Evolutionary conservation across 768 basidiomycete genomes (phyloP).

Genomic region (Phallus indusiatus): DNA sequence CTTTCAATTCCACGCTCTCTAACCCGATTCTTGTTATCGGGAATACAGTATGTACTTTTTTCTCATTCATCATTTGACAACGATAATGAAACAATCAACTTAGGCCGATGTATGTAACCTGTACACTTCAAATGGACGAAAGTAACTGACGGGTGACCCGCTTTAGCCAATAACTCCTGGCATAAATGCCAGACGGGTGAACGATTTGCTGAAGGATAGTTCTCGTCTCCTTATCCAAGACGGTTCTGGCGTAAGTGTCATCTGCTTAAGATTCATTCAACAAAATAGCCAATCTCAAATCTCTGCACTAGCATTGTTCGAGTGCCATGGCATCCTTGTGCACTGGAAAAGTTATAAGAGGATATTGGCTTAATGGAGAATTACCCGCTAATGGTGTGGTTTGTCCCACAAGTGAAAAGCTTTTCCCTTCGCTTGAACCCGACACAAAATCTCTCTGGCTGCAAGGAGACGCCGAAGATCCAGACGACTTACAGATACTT

Average conservation of each 20-base stretch:
- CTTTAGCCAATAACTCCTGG: slow-evolving; percentile 23
- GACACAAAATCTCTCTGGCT: background rate
- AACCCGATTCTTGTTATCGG: slow-evolving; percentile 13
- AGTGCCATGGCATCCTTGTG: slow-evolving; percentile 19
- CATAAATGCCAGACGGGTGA: slow-evolving; percentile 16
- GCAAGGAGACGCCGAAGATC: background rate
- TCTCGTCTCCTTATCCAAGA: slow-evolving; percentile 21
- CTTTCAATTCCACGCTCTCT: slow-evolving; percentile 13
- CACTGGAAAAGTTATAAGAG: slow-evolving; percentile 14
- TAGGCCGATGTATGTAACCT: slow-evolving; percentile 6
- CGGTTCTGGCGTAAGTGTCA: slow-evolving; percentile 18
- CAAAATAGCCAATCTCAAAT: background rate
- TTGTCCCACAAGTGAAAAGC: slow-evolving; percentile 14
- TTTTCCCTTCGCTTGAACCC: slow-evolving; percentile 13
- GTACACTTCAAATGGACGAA: background rate
- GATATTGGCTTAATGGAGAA: slow-evolving; percentile 21
- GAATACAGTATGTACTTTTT: slow-evolving; percentile 11
- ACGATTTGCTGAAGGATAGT: slow-evolving; percentile 16
- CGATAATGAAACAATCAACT: background rate
- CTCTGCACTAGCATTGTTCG: slow-evolving; percentile 15
- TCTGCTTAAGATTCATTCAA: background rate
- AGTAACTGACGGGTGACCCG: background rate
- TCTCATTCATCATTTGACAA: background rate
- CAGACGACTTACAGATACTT: background rate
- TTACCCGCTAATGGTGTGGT: slow-evolving; percentile 18